Base-by-base conservation (phyloP, 441 rosid genomes). In the Syzygium malaccense region DNA sequence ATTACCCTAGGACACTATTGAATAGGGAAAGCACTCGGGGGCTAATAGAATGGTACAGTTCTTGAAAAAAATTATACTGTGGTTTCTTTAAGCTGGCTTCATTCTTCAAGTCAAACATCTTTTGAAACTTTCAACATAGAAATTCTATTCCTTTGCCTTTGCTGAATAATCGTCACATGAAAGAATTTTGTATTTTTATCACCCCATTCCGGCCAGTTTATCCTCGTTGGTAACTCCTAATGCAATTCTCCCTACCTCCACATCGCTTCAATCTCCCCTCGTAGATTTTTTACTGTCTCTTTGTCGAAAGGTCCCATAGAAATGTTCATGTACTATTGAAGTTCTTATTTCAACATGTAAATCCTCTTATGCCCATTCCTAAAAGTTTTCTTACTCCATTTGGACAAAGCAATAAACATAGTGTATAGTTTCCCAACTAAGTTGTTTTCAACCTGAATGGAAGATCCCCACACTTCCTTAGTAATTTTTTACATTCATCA, bases 271-370 rank as follows among this genome's bases (percentile, higher is more conserved):
- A 57, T 57, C 14, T 57, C 62, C 6, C 3, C 3, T 3, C 1
- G 5, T 13, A 57, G 11, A 2, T 10, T 1, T 28, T 57, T 57
- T 10, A 10, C 62, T 4, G 3, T 25, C 48, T 25, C 14, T 10
- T 28, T 25, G 1, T 26, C 1, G 1, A 25, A 10, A 45, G 48
- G 9, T 10, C 6, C n/a, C n/a, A 5, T 25, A 28, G n/a, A 4
- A 10, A 28, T 25, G 11, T 57, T 25, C 2, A 25, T 25, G n/a
- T 13, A 25, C 6, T 4, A 0, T 25, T 57, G 62, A 25, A 57
- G 62, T 57, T 57, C n/a, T 10, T 25, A 9, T 28, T 57, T 57
- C 6, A 57, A 1, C 26, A 25, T 10, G 5, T 25, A 28, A 7
- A 57, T 57, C 25, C 13, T 26, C 12, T 57, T 57, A 2, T 57